phyloP scores from a whole-genome alignment of 108 stramenopile species.

The Parietichytrium sp. region DNA sequence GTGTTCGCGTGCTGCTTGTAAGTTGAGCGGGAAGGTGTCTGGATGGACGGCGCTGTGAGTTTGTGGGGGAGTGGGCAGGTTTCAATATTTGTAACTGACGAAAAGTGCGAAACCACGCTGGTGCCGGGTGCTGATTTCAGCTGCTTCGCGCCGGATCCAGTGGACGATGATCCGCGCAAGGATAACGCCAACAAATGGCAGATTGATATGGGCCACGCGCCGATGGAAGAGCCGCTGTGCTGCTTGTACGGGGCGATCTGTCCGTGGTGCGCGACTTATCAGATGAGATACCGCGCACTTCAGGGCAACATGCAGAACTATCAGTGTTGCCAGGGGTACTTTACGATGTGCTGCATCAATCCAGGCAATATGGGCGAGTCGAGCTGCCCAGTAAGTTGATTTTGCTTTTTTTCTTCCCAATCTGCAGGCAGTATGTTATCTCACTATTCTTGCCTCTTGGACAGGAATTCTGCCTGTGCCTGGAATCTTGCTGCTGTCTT shows the following conservation, averaged over 20 bases:
- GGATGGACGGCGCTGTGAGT: too few species aligned
- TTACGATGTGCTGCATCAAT: slow-evolving; percentile 28
- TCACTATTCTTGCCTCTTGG: too few species aligned
- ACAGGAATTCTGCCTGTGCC: slow-evolving; percentile 39
- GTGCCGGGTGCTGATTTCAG: too few species aligned
- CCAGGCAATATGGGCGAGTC: slow-evolving; percentile 10
- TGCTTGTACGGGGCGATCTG: slow-evolving; percentile 50
- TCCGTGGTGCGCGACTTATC: slow-evolving; percentile 49
- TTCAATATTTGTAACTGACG: too few species aligned
- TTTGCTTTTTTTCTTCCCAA: too few species aligned
- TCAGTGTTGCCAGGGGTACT: slow-evolving; percentile 56
- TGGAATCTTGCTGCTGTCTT: slow-evolving; percentile 44
- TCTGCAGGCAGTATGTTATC: too few species aligned
- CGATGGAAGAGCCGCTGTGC: slow-evolving; percentile 18
- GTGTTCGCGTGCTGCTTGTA: too few species aligned
- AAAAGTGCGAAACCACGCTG: too few species aligned
- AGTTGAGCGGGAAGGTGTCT: too few species aligned
- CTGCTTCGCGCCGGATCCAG: not conserved
- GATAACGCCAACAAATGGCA: not conserved
- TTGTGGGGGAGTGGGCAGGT: too few species aligned
- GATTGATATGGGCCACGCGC: not conserved
- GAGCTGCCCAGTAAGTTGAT: not conserved
- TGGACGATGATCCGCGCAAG: slow-evolving; percentile 13
- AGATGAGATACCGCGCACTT: slow-evolving; percentile 50
- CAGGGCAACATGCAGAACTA: slow-evolving; percentile 55